A percentile compares a stretch with the other conserved stretches of the same genome.
These are phyloP conservation scores for Ganoderma resinaceum DNA, from an alignment of 1,284 basidiomycete species.

Conservation along the genomic window DNA sequence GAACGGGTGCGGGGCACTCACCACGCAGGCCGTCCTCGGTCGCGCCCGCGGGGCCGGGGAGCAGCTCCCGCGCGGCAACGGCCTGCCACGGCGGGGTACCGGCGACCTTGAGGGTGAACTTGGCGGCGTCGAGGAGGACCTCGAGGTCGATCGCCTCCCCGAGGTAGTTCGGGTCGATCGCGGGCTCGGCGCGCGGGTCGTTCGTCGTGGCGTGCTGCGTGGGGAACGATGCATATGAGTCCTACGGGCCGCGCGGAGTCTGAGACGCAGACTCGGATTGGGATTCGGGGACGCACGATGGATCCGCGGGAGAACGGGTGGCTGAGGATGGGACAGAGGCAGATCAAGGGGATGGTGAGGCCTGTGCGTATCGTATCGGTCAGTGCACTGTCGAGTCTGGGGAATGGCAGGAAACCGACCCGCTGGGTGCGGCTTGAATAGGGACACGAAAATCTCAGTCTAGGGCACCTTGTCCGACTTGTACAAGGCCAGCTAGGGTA, in stretches of 20 bases:
- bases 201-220: conserved; percentile 42
- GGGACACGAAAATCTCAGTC: conserved; percentile 13
- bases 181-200: conserved; percentile 46
- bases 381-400: background rate
- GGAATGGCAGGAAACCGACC: conserved; percentile 10
- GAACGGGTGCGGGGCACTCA: background rate
- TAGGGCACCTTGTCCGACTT: conserved; percentile 24
- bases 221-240: background rate
- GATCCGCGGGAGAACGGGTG: conserved; percentile 45
- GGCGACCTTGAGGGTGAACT: conserved; percentile 39
- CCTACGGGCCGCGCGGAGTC: too few species aligned
- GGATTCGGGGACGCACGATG: conserved; percentile 43
- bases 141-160: conserved; percentile 44
- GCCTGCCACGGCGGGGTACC: conserved; percentile 16
- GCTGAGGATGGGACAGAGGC: conserved; percentile 19
- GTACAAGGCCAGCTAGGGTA: conserved; percentile 24
- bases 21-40: conserved; percentile 24
- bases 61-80: conserved; percentile 17
- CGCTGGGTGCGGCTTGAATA: conserved; percentile 16
- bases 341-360: conserved; percentile 32
- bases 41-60: conserved; percentile 19
- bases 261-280: too few species aligned
- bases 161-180: conserved; percentile 51
- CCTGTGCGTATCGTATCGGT: background rate
- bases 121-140: conserved; percentile 47